Base-by-base conservation (phyloP, 2,329 filamentous ascomycete species). In the Arthrobotrys megalospora region DNA sequence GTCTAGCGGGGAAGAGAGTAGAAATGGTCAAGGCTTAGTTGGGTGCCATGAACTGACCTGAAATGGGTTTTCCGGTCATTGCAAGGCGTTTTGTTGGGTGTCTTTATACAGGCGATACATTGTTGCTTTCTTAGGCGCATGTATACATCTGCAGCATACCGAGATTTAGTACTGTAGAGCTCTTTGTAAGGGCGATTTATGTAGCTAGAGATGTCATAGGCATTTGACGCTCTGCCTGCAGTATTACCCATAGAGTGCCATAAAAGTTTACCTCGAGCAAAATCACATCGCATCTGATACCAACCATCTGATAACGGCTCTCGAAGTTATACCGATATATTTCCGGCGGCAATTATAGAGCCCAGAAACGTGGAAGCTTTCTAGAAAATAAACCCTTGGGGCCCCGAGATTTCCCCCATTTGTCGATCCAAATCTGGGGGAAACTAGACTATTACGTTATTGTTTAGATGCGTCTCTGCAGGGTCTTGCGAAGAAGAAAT, bases 1-100 rank as follows among this genome's bases (percentile, higher is more conserved):
- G 88, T 28, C 87, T 97, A 83, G 94, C 90, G 32, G 92, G 91
- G 24, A 93, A 91, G 83, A 88, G 90, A 77, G 81, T 85, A 85
- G 38, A 86, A 45, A 73, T 73, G 69, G 28, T 34, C 14, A 73
- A 41, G 58, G 21, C 53, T 10, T 68, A 52, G 47, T 70, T 14
- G 12, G 7, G 16, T 7, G 14, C 6, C 16, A 34, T 16, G 11
- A 8, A 52, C 28, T 24, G 48, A 12, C 14, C 32, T 47, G 24
- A 47, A 34, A 19, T 3, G 21, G 34, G 14, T 14, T 34, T 14
- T 11, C 14, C 0, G 19, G 8, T 24, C 14, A 12, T 45, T 48
- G 24, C 21, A 48, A 48, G 43, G 41, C 38, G 60, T 48, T 48
- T 58, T 38, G 2, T 41, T 41, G 38, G 32, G 32, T 63, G 28